These are phyloP conservation scores for Golubevia sp. DNA, from an alignment of 1,284 basidiomycete species.

Conservation along the genomic window DNA sequence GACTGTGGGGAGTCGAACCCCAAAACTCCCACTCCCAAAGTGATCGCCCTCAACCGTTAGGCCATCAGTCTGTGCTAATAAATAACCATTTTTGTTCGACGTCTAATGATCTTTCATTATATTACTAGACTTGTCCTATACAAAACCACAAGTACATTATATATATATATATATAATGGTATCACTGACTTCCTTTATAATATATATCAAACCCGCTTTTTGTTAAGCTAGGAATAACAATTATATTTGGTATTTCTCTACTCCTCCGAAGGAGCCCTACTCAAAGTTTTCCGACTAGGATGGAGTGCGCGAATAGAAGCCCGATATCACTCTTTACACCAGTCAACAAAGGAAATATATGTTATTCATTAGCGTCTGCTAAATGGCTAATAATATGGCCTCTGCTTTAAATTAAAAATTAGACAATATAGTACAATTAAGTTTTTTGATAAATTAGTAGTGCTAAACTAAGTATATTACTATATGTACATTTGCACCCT, in stretches of 20 bases:
- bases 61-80: conserved; percentile 17
- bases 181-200: conserved; percentile 19
- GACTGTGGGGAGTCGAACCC: conserved; percentile 24
- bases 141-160: no score
- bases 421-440: conserved; percentile 9
- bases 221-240: conserved; percentile 19
- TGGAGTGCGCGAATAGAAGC: no score
- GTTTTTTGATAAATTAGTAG: conserved; percentile 1
- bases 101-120: background rate
- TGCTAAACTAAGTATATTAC: conserved; percentile 1
- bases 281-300: conserved; percentile 17
- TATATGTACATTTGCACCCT: conserved; percentile 2
- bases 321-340: no score
- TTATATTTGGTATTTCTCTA: conserved; percentile 10
- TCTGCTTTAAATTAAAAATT: conserved; percentile 2
- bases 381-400: background rate
- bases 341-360: conserved; percentile 12
- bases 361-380: conserved; percentile 16
- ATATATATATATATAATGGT: no score
- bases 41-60: conserved; percentile 23
- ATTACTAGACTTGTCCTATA: background rate
- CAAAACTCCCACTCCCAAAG: conserved; percentile 21
- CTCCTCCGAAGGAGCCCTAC: conserved; percentile 10
- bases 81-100: background rate
- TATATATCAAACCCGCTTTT: conserved; percentile 16